phyloP scores from a whole-genome alignment of 495 filamentous ascomycete species.

The Elasticomyces elasticus region DNA sequence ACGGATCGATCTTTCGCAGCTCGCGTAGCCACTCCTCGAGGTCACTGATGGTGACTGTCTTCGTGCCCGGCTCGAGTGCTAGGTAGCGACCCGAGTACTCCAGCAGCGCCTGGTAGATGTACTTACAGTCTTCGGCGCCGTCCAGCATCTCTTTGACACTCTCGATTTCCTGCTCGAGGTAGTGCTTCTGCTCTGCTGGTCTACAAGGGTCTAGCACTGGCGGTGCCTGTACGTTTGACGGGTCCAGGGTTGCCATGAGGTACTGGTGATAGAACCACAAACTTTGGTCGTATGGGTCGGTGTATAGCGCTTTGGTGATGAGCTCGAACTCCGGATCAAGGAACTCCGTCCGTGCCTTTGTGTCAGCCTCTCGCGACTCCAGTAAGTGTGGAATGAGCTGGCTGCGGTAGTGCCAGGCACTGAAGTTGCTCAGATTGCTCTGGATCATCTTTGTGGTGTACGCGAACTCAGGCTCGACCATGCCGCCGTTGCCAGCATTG shows the following conservation, averaged over 20 bases:
- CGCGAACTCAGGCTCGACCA: conserved; percentile 71
- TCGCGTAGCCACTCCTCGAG: conserved; percentile 30
- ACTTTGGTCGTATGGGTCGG: conserved; percentile 83
- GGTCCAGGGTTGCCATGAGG: conserved; percentile 52
- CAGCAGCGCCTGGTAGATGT: conserved; percentile 33
- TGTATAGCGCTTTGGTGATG: conserved; percentile 65
- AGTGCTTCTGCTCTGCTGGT: conserved; percentile 21
- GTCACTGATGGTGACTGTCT: conserved; percentile 25
- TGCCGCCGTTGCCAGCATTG: conserved; percentile 28
- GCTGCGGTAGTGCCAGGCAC: conserved; percentile 87
- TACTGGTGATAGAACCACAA: conserved; percentile 94
- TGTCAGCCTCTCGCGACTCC: conserved; percentile 53
- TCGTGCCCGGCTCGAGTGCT: conserved; percentile 18
- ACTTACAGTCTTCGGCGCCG: conserved; percentile 49
- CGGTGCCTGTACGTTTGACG: conserved; percentile 33
- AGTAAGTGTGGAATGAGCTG: conserved; percentile 70
- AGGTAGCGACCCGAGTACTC: conserved; percentile 15
- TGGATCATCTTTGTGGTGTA: conserved; percentile 86
- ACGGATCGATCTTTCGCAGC: conserved; percentile 30
- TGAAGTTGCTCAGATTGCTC: conserved; percentile 82
- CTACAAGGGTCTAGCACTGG: conserved; percentile 49
- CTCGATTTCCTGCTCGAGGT: conserved; percentile 29
- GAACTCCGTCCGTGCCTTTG: conserved; percentile 52
- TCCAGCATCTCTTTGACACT: conserved; percentile 49
- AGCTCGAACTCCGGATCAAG: conserved; percentile 61